These are phyloP conservation scores for Vaccinium macrocarpon DNA, from an alignment of 148 eudicot genomes.

Conservation along the genomic window DNA sequence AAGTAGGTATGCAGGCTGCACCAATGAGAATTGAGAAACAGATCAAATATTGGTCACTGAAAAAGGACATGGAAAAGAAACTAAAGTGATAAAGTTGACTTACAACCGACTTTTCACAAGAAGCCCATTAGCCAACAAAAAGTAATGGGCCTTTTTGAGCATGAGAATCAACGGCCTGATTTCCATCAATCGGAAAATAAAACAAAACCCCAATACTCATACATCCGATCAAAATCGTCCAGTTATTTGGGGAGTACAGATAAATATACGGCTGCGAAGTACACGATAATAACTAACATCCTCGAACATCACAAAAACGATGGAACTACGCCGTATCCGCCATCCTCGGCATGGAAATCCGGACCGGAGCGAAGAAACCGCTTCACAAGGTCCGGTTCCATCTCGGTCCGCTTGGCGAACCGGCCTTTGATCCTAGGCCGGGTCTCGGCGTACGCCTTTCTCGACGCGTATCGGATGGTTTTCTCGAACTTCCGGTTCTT, in stretches of 20 bases:
- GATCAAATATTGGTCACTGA: conserved; percentile 21
- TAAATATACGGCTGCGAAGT: neutral
- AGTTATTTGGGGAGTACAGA: neutral
- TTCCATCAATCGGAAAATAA: neutral
- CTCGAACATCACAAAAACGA: conserved; percentile 22
- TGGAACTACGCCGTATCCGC: conserved; percentile 59
- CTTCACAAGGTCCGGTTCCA: conserved; percentile 15
- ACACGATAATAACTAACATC: neutral
- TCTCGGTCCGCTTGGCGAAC: conserved; percentile 66
- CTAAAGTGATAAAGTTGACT: conserved; percentile 18
- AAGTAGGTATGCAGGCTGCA: neutral
- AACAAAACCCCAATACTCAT: too few relatives aligned
- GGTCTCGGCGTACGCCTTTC: conserved; percentile 91
- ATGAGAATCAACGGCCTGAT: conserved; percentile 14
- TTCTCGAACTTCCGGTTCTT: conserved; percentile 93
- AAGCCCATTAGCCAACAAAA: conserved; percentile 16
- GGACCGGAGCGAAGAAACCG: conserved; percentile 23
- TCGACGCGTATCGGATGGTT: conserved; percentile 85
- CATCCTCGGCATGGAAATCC: conserved; percentile 25
- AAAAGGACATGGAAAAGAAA: neutral
- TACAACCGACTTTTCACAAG: neutral
- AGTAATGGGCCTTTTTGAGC: conserved; percentile 25
- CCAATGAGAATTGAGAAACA: conserved; percentile 39
- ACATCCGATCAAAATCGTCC: neutral
- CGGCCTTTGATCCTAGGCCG: conserved; percentile 92